Evolutionary conservation across 2,329 filamentous ascomycete species (phyloP).

Genomic region (Aquanectria penicillioides): DNA sequence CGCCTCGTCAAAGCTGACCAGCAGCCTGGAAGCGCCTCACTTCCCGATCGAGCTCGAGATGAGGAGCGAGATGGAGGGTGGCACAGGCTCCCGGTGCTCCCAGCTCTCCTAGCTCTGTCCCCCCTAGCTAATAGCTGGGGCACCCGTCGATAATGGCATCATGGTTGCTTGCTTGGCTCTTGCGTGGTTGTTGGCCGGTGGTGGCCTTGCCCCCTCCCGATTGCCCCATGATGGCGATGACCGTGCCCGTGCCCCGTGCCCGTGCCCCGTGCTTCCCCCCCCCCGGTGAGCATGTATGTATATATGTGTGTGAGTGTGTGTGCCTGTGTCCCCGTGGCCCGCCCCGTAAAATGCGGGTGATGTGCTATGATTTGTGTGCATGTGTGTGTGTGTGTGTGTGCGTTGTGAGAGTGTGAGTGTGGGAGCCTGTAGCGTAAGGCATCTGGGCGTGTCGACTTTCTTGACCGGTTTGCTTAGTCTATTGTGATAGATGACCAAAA

Average conservation of each 20-base stretch:
- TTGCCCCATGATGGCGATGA: too few relatives aligned
- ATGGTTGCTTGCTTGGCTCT: slow-evolving; percentile 15
- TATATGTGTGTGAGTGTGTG: too few relatives aligned
- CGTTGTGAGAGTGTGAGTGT: background rate
- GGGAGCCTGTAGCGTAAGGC: background rate
- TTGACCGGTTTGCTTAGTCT: slow-evolving; percentile 39
- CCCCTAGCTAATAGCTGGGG: background rate
- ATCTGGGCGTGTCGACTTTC: background rate
- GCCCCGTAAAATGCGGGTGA: slow-evolving; percentile 3
- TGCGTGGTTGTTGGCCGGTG: background rate
- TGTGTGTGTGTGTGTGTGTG: background rate
- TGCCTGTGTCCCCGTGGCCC: background rate
- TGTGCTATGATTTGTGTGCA: background rate
- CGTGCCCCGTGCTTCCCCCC: too few relatives aligned
- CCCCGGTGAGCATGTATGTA: too few relatives aligned
- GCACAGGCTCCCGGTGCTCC: background rate
- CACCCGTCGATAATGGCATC: slow-evolving; percentile 10
- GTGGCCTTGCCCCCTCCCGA: slow-evolving; percentile 1
- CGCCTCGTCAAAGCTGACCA: slow-evolving; percentile 1
- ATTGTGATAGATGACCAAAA: slow-evolving; percentile 45
- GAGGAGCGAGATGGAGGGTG: background rate
- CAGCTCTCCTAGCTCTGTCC: too few relatives aligned
- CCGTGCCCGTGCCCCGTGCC: too few relatives aligned
- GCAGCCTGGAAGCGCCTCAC: slow-evolving; percentile 4
- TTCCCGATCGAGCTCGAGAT: slow-evolving; percentile 8